A percentile compares a stretch with the other conserved stretches of the same genome.
These are phyloP conservation scores for Pseudocercospora eumusae DNA, from an alignment of 2,329 filamentous ascomycete genomes.

Conservation along the genomic window DNA sequence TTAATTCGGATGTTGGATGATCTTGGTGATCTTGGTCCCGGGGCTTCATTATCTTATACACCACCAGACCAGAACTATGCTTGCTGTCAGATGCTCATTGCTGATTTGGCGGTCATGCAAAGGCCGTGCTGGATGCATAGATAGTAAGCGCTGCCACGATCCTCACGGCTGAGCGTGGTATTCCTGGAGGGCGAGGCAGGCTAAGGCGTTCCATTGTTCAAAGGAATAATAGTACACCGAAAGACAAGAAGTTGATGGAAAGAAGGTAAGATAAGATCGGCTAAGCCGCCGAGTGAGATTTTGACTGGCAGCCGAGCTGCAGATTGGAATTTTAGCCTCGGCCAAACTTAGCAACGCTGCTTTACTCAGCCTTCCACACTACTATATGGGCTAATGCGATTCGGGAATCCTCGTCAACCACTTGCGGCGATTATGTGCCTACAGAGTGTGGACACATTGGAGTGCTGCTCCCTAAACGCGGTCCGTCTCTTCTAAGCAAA, in stretches of 20 bases:
- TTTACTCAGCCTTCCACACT: conserved; percentile 4
- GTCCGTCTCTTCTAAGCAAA: no score
- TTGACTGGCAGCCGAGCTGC: conserved; percentile 1
- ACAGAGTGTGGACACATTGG: no score
- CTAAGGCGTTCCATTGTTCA: conserved; percentile 7
- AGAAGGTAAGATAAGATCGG: conserved; percentile 10
- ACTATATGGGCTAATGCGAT: neutral
- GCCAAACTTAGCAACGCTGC: neutral
- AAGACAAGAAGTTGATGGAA: conserved; percentile 1
- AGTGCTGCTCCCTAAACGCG: no score
- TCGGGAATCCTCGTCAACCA: neutral
- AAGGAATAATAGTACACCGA: neutral
- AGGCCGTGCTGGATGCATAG: conserved; percentile 1
- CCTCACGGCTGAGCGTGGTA: conserved; percentile 4
- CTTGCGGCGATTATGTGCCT: neutral
- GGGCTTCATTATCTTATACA: conserved; percentile 13
- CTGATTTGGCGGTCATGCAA: neutral
- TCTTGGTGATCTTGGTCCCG: conserved; percentile 14
- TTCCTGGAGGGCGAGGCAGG: conserved; percentile 5
- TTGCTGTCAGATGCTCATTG: conserved; percentile 2
- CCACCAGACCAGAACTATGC: neutral
- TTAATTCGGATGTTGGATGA: conserved; percentile 11
- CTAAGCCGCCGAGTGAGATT: conserved; percentile 12
- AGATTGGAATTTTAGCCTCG: conserved; percentile 1
- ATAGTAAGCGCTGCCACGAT: conserved; percentile 6